phyloP scores from a whole-genome alignment of 495 filamentous ascomycete genomes.

The Xylaria longipes region DNA sequence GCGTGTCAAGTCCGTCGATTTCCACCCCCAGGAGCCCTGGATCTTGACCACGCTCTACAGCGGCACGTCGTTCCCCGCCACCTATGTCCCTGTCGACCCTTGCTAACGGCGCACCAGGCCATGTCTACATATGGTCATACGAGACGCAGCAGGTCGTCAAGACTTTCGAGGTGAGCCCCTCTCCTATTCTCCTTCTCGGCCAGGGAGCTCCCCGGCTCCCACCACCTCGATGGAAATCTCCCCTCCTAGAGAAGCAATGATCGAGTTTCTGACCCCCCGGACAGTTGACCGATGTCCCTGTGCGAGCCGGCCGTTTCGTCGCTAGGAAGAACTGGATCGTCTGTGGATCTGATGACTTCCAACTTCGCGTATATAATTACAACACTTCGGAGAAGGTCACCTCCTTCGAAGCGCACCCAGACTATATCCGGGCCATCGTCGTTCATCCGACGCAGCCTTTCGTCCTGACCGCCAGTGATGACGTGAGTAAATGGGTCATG shows the following conservation, averaged over 20 bases:
- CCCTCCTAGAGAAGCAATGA: background rate
- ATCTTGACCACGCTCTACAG: constrained; percentile 96
- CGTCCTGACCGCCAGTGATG: constrained; percentile 95
- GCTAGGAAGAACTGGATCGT: constrained; percentile 99
- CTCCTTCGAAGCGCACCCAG: constrained; percentile 96
- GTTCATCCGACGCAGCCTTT: constrained; percentile 98
- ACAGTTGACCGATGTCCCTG: constrained; percentile 91
- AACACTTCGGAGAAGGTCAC: constrained; percentile 99
- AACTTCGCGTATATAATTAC: constrained; percentile 93
- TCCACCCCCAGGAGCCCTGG: constrained; percentile 96
- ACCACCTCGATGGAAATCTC: background rate
- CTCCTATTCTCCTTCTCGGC: background rate
- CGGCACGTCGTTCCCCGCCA: constrained; percentile 55
- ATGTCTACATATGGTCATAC: constrained; percentile 99
- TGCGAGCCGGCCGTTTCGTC: constrained; percentile 95
- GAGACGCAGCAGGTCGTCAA: constrained; percentile 97
- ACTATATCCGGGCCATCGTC: constrained; percentile 97
- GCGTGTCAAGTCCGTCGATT: constrained; percentile 97
- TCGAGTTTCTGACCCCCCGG: background rate
- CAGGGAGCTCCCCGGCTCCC: background rate
- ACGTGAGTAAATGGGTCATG: constrained; percentile 94
- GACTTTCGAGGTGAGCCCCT: constrained; percentile 73
- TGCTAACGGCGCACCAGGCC: constrained; percentile 59
- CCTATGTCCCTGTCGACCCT: background rate
- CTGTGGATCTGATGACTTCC: constrained; percentile 97